Percentiles rank a stretch among this genome's conserved stretches.
These are phyloP conservation scores for Vinca major DNA, from an alignment of 305 asterid species.

Conservation along the genomic window DNA sequence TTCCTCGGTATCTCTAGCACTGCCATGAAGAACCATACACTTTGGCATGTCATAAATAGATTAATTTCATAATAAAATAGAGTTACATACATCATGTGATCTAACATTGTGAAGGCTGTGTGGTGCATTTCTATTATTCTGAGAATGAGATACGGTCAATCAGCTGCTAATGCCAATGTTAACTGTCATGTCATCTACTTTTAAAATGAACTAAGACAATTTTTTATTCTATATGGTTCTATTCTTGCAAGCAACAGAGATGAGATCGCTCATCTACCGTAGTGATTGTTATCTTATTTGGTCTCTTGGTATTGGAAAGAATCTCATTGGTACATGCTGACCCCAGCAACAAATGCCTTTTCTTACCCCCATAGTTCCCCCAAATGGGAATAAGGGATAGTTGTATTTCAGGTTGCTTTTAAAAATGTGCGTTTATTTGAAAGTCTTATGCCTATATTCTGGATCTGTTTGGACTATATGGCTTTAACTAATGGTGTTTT, in stretches of 20 bases:
- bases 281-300: background rate
- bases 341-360: no score
- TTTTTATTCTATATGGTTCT: background rate
- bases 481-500: background rate
- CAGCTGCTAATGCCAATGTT: background rate
- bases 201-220: background rate
- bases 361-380: no score
- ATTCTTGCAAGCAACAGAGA: background rate
- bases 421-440: no score
- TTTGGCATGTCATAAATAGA: background rate
- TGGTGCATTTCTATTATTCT: no score
- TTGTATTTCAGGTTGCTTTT: no score
- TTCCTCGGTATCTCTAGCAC: background rate
- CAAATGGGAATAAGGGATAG: no score
- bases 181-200: background rate
- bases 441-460: no score
- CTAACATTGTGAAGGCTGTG: background rate
- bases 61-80: background rate
- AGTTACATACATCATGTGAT: background rate
- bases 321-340: no score
- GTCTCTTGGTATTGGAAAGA: background rate
- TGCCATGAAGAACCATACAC: background rate
- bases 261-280: background rate
- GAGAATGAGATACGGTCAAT: background rate
- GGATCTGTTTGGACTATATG: no score